Evolutionary conservation across 2,329 filamentous ascomycete species (phyloP), one percentile per base, ranked within the genome.

Genomic region (Thermomyces lanuginosus): DNA sequence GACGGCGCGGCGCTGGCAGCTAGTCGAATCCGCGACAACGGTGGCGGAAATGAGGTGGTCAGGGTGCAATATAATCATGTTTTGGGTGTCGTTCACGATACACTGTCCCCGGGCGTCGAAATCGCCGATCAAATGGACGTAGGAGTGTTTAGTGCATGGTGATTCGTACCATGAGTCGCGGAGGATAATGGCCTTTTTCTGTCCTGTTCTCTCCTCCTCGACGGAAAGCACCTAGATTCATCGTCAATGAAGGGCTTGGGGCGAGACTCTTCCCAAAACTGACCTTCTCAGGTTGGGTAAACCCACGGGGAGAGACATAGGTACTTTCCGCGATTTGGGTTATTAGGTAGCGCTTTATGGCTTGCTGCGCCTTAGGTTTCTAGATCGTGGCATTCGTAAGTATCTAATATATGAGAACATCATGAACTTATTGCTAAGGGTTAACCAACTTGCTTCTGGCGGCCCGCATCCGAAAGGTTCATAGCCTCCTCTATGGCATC

Each of bases 41-140:
- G 89, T 95, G 2, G 89, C 78, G 2, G 89, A 95, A 28, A 98
- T 77, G 17, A 98, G 67, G 53, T 95, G 84, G 44, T 98, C 89
- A 0, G 89, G 89, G 44, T 98, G 84, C 8, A 98, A 58, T 31
- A 98, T 83, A 26, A 98, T 60, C 51, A 95, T 77, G 42, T 89
- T 82, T 41, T 84, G 65, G 2, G 67, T 63, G 48, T 95, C 82
- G 45, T 92, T 78, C 35, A 95, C 66, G 24, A 91, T 57, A 46
- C 84, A 92, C 46, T 75, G 71, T 2, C 80, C 79, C 9, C 58
- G 63, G 1, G 54, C 39, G 31, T 76, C 66, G 41, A 91, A 92
- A 3, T 69, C 56, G 16, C 84, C 84, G 36, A 91, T 81, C 31
- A 98, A 62, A 48, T 98, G 84, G 21, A 95, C 74, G 45, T 78